Evolutionary conservation across 371 early-diverging fungal species (phyloP), one percentile per base, ranked within the genome.

Genomic region (Dinochytrium kinnereticum): DNA sequence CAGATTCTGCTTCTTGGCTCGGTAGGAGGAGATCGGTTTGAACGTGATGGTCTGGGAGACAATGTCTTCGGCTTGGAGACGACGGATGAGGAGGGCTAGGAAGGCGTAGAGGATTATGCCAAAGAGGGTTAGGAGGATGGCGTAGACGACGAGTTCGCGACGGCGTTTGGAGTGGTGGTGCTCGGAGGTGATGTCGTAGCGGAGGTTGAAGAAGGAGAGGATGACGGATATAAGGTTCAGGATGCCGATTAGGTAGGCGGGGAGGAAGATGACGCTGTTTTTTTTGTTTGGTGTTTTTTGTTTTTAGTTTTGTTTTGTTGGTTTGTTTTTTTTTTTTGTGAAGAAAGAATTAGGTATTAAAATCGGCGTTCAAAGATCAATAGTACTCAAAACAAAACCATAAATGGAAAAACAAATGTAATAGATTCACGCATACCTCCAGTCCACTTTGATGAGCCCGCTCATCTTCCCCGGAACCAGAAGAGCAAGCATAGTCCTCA

Each of bases 181-280:
- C 61, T 78, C 72, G 65, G 78, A 81, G 0, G 84, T 83, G 5
- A 85, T 76, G 55, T 84, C 87, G 3, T 85, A 84, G 51, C 88
- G 88, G 30, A 84, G 75, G 75, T 88, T 75, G 36, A 64, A 77
- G 19, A 55, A 55, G 26, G 17, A 7, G 67, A 85, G 83, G 73
- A 86, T 84, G n/a, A 89, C 81, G 26, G 81, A 55, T 1, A 81
- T 73, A 40, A 92, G 79, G 65, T 86, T 78, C 19, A 88, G 31
- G 72, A 90, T 50, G 1, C 87, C 90, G 30, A 88, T 82, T 30
- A 95, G 75, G 76, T 92, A 95, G 10, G 89, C 74, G 0, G 96
- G 96, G 28, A 91, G 87, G 76, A 96, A 95, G 10, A 93, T 87
- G 26, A 92, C 69, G 0, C 77, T 89, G 94, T 94, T n/a, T n/a